phyloP scores from a whole-genome alignment of 371 early-diverging fungal species.

The Mortierella sp. region DNA sequence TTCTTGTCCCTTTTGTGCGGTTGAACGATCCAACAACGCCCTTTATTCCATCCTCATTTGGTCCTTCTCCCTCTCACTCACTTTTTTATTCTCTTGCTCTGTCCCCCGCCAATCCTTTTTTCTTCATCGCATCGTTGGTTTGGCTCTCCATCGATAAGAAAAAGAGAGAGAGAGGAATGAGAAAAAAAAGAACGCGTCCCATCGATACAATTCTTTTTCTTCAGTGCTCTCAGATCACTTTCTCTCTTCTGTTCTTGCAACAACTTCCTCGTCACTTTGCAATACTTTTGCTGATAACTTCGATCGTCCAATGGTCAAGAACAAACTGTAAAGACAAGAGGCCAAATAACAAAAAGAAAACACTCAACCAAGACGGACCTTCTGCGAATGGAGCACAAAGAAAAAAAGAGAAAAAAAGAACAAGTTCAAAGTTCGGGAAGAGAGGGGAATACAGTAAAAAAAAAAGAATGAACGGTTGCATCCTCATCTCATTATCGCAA shows the following conservation, averaged over 20 bases:
- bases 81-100: neutral
- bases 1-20: neutral
- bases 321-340: neutral
- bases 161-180: neutral
- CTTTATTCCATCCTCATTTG: neutral
- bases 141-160: neutral
- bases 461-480: conserved; percentile 4
- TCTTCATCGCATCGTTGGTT: neutral
- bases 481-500: neutral
- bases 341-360: no score
- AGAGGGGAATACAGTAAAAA: neutral
- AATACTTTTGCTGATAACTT: neutral
- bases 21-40: neutral
- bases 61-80: neutral
- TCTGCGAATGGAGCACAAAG: neutral
- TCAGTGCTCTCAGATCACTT: neutral
- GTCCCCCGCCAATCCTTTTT: neutral
- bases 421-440: neutral
- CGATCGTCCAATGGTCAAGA: neutral
- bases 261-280: neutral
- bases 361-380: neutral
- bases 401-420: neutral
- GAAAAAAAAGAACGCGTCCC: conserved; percentile 3
- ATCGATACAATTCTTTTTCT: neutral
- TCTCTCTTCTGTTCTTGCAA: neutral